phyloP scores from a whole-genome alignment of 2,329 filamentous ascomycete species.

The Aspergillus brunneoviolaceus region DNA sequence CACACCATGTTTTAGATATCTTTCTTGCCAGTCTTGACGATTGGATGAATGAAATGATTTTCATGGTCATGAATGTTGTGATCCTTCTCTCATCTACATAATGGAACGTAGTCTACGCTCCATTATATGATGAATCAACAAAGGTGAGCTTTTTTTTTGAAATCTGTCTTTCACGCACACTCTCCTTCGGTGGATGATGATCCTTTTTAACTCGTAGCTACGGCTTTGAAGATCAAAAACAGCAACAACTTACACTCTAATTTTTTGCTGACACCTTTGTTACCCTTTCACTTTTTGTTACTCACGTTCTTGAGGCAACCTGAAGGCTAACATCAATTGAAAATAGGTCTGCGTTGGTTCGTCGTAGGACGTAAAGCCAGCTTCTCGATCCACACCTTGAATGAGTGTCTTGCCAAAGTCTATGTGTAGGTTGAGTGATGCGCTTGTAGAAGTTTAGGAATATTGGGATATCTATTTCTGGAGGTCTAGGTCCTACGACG shows the following conservation, averaged over 20 bases:
- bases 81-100: conserved; percentile 24
- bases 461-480: background rate
- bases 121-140: conserved; percentile 26
- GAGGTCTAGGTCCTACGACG: background rate
- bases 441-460: background rate
- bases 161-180: background rate
- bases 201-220: conserved; percentile 65
- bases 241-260: conserved; percentile 69
- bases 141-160: conserved; percentile 24
- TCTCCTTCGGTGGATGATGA: conserved; percentile 56
- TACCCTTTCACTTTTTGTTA: conserved; percentile 4
- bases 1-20: conserved; percentile 41
- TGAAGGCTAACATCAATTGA: conserved; percentile 11
- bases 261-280: conserved; percentile 63
- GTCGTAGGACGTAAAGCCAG: conserved; percentile 6
- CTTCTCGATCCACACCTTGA: background rate
- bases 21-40: conserved; percentile 33
- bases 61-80: conserved; percentile 24
- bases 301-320: conserved; percentile 1
- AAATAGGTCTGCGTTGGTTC: background rate
- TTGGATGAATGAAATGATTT: conserved; percentile 34
- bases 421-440: background rate
- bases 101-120: conserved; percentile 35
- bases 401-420: background rate
- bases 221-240: conserved; percentile 58